These are phyloP conservation scores for Rhizopogon sp. DNA, from an alignment of 768 basidiomycete species.

Conservation along the genomic window DNA sequence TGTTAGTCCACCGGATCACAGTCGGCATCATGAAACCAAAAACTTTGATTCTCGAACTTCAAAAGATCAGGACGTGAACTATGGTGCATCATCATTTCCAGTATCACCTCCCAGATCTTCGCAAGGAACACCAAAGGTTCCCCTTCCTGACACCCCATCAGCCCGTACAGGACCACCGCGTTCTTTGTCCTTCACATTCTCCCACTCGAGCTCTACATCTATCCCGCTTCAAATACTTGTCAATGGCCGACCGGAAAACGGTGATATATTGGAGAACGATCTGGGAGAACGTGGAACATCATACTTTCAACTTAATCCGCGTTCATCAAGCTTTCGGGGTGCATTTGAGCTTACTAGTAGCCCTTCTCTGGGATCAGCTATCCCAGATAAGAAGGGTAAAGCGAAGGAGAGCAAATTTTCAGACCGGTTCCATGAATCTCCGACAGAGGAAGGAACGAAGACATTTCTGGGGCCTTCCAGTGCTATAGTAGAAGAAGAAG, in stretches of 20 bases:
- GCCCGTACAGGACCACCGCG: constrained; percentile 70
- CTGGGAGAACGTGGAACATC: constrained; percentile 28
- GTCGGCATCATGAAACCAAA: not conserved
- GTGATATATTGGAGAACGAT: constrained; percentile 23
- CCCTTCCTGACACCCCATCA: constrained; percentile 44
- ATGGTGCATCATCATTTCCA: constrained; percentile 8
- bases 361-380: constrained; percentile 28
- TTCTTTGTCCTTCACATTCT: constrained; percentile 63
- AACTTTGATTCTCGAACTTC: not conserved
- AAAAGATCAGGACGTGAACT: constrained; percentile 7
- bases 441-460: constrained; percentile 38
- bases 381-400: constrained; percentile 50
- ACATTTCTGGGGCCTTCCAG: constrained; percentile 14
- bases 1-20: not conserved
- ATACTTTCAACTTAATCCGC: constrained; percentile 22
- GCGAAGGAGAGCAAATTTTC: constrained; percentile 39
- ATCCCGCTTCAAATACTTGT: constrained; percentile 22
- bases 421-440: constrained; percentile 53
- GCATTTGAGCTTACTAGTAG: constrained; percentile 43
- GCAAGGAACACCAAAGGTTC: not conserved
- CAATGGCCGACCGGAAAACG: constrained; percentile 23
- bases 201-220: constrained; percentile 38
- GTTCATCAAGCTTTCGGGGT: constrained; percentile 53
- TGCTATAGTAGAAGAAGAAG: constrained; percentile 24
- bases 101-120: constrained; percentile 5